Evolutionary conservation across 2,329 filamentous ascomycete genomes (phyloP), one percentile per base, ranked within the genome.

Genomic region (Clonostachys chloroleuca): DNA sequence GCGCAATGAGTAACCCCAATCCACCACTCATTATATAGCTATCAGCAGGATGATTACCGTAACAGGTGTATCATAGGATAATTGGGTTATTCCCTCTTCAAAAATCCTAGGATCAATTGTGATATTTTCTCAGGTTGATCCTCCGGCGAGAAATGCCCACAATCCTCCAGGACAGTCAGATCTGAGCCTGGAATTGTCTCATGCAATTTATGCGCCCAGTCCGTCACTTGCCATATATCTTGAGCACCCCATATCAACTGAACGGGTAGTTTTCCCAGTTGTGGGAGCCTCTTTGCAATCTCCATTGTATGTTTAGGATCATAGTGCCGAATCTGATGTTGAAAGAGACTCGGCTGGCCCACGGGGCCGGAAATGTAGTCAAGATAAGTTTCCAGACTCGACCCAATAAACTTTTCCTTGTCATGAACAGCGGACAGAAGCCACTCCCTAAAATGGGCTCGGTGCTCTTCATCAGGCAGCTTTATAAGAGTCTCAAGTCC

Each of bases 241-340:
- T 65, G 49, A 1, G 50, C 52, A 3, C 61, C 63, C 61, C 62
- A 64, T 3, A 66, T 58, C 2, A 61, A 44, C 52, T 44, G 43
- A 30, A 50, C 49, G 1, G 45, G 45, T 40, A 45, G 3, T 18
- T 54, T 54, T 4, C 44, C 49, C 4, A 65, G 49, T 40, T 62
- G 55, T 1, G 33, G 43, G 1, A 64, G 51, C 4, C 51, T 55
- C 1, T 52, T 45, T 1, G 55, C 51, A 9, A 65, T 47, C 43
- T 65, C 61, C 50, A 64, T 48, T 3, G 62, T 65, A 44, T 64
- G 63, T n/a, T 57, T 64, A 1, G 58, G 58, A 12, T 64, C 59
- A 30, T 64, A 65, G 41, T 63, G 59, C 2, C 55, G 57, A 20
- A 65, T 48, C 34, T 65, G 63, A 39, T 65, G 62, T 48, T 63